Evolutionary conservation across 2,329 filamentous ascomycete genomes (phyloP), one percentile per base, ranked within the genome.

Genomic region (Hypoxylon sp.): DNA sequence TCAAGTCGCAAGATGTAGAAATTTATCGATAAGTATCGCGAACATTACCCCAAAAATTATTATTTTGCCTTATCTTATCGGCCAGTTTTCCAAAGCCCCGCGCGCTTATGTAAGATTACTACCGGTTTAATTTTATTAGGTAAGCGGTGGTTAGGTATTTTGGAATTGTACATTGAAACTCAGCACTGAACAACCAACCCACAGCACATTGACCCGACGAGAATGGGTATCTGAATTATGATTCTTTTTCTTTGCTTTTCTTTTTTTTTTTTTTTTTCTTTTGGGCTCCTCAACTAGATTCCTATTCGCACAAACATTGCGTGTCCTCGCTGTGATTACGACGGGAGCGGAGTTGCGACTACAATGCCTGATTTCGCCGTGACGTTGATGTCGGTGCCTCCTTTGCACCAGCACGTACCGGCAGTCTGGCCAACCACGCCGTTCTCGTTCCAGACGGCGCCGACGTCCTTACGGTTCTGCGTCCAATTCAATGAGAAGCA

Each of bases 351-450:
- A 44, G 40, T 60, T 14, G 50, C 61, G n/a, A 65, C 61, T 40
- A 65, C 57, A 51, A 57, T 51, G 14, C 62, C 62, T n/a, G 51
- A 2, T 3, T 62, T 20, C 20, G 50, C 6, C 7, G 44, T 58
- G 14, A 59, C 61, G 14, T 59, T 27, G 31, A 62, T 51, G 10
- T 44, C 17, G n/a, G 14, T 17, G 2, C 61, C 60, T 44, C 57
- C 66, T 35, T 69, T 65, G 33, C 66, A 66, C 66, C 62, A 69
- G 30, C 66, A 68, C 7, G 61, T 54, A n/a, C 62, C 66, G 3
- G 51, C 17, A 6, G 48, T 49, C 33, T 65, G 56, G 14, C 46
- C 42, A 8, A 59, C 33, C 8, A 58, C 58, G 5, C 63, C 62
- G 10, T 61, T 40, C 58, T 63, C 62, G 51, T 69, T 66, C 49